Base-by-base conservation (phyloP, 768 basidiomycete species). In the Udeniomyces megalosporus region DNA sequence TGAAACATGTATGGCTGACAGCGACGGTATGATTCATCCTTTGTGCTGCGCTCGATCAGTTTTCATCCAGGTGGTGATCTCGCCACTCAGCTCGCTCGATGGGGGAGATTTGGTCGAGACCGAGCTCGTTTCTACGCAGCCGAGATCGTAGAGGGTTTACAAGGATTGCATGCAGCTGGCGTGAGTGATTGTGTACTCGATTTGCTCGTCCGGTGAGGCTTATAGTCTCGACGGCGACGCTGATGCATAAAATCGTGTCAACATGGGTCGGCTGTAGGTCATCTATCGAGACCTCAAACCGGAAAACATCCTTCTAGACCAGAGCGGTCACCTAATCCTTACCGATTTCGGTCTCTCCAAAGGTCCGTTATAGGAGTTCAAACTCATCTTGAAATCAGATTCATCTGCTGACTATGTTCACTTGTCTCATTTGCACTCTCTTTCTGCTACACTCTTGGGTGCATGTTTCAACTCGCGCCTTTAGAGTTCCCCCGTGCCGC, bases 201-300 rank as follows among this genome's bases (percentile, higher is more conserved):
- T 42, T 42, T 42, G 17, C 7, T 35, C 26, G 26, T 61, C 45
- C 29, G 28, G 50, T 4, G 20, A 22, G 14, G 8, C 50, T 55
- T 62, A 52, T 4, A 61, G 26, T 35, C 2, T 29, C 52, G 7
- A 53, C 8, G 20, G 49, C 45, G 26, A 22, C 61, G 68, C 22
- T 1, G 8, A 42, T 46, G 56, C 51, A 15, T 31, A 20, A 51
- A 5, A 12, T n/a, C 15, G 26, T 42, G 12, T 8, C 31, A 15
- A 4, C 12, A 24, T 34, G 15, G n/a, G n/a, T n/a, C n/a, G n/a
- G n/a, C n/a, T n/a, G 84, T 86, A 4, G 93, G 93, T 99, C 71
- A 91, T 99, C 75, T 93, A 96, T 74, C 86, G 95, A 53, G 92
- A 96, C 72, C 82, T 96, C 66, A 96, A 96, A 71, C 92, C 92